Evolutionary conservation across 169 alveolate species (phyloP).

Genomic region (Plasmodium sp.): DNA sequence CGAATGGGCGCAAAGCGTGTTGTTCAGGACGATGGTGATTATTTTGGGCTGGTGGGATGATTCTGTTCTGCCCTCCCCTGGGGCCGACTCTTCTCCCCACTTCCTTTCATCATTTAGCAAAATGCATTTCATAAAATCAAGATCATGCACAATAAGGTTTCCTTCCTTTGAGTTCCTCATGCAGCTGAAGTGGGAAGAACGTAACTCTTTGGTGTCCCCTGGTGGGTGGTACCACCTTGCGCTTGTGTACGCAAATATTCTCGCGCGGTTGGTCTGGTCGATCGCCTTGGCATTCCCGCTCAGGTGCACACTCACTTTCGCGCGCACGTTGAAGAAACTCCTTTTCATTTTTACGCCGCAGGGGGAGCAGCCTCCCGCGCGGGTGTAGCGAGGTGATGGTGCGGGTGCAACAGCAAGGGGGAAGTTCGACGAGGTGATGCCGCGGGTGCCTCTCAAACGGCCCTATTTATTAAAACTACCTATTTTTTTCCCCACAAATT

Average conservation of each 20-base stretch:
- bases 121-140: constrained; percentile 66
- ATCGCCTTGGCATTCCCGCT: not conserved
- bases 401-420: not conserved
- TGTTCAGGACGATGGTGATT: constrained; percentile 56
- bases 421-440: not conserved
- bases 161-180: not conserved
- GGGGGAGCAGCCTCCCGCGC: not conserved
- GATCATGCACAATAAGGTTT: constrained; percentile 10
- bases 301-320: not conserved
- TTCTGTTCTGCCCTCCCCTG: not conserved
- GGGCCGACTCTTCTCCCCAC: not conserved
- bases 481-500: not conserved
- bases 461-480: not conserved
- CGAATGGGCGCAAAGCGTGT: constrained; percentile 7
- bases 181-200: not conserved
- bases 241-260: not conserved
- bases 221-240: not conserved
- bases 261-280: not conserved
- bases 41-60: not conserved
- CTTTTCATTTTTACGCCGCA: not conserved
- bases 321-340: not conserved
- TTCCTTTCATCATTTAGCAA: constrained; percentile 30
- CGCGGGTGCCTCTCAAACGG: not conserved
- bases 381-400: not conserved
- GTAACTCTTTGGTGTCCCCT: not conserved